These are phyloP conservation scores for Naganishia onofrii DNA, from an alignment of 768 basidiomycete species.

Conservation along the genomic window DNA sequence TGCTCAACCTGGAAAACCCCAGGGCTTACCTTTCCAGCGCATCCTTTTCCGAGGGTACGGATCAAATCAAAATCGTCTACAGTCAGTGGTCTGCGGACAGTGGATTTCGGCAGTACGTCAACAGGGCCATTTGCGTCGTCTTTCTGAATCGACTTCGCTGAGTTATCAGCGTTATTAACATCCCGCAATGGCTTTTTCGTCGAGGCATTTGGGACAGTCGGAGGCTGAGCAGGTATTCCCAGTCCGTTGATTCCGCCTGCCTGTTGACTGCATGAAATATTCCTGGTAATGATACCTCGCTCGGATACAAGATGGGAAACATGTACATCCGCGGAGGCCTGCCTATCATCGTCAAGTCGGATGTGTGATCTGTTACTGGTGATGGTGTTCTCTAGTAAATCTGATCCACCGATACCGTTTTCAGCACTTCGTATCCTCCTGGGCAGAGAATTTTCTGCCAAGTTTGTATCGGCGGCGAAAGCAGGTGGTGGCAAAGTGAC, in stretches of 20 bases:
- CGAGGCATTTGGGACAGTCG: neutral
- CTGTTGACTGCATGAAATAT: too few species aligned
- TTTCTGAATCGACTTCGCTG: neutral
- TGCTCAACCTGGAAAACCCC: too few species aligned
- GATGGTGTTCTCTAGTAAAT: neutral
- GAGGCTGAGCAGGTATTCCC: neutral
- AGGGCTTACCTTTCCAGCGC: conserved; percentile 82
- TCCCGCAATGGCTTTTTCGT: neutral
- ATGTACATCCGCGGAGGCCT: too few species aligned
- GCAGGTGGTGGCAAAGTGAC: neutral
- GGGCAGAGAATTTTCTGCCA: neutral
- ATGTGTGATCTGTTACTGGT: neutral
- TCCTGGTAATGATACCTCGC: too few species aligned
- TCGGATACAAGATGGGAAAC: too few species aligned
- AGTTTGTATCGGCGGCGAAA: neutral
- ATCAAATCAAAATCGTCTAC: conserved; percentile 95
- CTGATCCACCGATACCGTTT: neutral
- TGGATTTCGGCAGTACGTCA: neutral
- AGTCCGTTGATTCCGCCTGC: neutral
- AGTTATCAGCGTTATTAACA: neutral
- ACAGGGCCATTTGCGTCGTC: neutral
- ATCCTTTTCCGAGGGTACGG: conserved; percentile 92
- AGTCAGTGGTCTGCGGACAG: neutral
- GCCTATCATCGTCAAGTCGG: neutral
- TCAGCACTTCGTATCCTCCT: neutral